Conservation (phyloP, 768 basidiomycete genomes). For the Omphalotus guepiniiformis region DNA sequence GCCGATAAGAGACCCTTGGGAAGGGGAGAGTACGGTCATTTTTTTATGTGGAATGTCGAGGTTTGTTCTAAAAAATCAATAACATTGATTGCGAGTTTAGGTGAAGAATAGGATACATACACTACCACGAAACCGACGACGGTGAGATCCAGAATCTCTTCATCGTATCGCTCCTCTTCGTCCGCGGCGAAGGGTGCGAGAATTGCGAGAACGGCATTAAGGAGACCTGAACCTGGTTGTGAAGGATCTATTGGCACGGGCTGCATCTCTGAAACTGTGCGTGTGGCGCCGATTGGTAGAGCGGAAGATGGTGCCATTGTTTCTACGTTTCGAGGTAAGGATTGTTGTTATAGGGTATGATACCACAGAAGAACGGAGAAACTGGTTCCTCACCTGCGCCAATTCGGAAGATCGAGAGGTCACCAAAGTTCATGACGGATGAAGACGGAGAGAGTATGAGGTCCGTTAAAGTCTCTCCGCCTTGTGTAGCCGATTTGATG, state of each 20-base stretch:
- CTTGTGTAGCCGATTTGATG: constrained; percentile 50
- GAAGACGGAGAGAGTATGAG: constrained; percentile 82
- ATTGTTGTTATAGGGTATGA: not conserved
- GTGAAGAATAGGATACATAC: constrained; percentile 44
- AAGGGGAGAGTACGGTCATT: constrained; percentile 85
- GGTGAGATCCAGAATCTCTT: constrained; percentile 80
- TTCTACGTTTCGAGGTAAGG: constrained; percentile 44
- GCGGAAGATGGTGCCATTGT: constrained; percentile 94
- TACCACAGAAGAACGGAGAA: not conserved
- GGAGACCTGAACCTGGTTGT: constrained; percentile 64
- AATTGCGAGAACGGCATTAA: constrained; percentile 83
- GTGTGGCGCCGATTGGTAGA: constrained; percentile 88
- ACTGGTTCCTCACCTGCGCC: constrained; percentile 65
- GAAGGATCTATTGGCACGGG: constrained; percentile 76
- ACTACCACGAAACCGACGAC: constrained; percentile 80
- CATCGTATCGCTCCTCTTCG: constrained; percentile 79
- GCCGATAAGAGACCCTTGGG: constrained; percentile 71
- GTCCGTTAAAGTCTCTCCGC: constrained; percentile 71
- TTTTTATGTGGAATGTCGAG: constrained; percentile 72
- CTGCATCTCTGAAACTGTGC: constrained; percentile 87
- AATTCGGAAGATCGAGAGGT: constrained; percentile 81
- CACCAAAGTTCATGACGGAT: constrained; percentile 75
- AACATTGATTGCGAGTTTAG: not conserved
- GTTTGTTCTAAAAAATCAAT: constrained; percentile 65
- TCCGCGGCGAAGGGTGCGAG: constrained; percentile 70